Evolutionary conservation across 75 land plant species (phyloP), one percentile per base, ranked within the genome.

Genomic region (Azolla pinnata): DNA sequence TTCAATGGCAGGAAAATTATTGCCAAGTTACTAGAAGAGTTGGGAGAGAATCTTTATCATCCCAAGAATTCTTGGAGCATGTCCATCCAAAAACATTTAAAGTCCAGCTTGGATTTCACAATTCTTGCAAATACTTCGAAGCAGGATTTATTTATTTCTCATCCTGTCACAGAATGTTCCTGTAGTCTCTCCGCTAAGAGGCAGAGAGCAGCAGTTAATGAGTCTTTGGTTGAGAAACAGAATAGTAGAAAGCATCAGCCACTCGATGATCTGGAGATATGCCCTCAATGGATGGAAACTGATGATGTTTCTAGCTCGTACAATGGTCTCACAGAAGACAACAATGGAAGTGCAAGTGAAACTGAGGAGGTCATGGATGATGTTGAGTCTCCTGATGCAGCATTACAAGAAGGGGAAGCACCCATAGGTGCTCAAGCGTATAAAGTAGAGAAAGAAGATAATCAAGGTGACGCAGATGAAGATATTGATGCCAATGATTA

Each of bases 141-240:
- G 46, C 64, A 80, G 17, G 33, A 25, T 0, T 78, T 65, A 2
- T 89, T 89, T 45, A 62, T 89, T 2, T 75, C 90, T 25, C 82
- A 89, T 33, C 96, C 96, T 1, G 51, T 83, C 19, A 87, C 90
- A 23, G 87, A 89, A 65, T 89, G 96, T 57, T 73, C 66, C 3
- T 89, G 96, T 46, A 18, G 21, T 2, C 49, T 46, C 56, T 60
- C 51, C 62, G 65, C 49, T 1, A 47, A 62, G 8, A 46, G 32
- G 25, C 47, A 46, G 18, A 24, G 21, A 8, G 66, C 67, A 27
- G 26, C 9, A 17, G 2, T 49, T 1, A 68, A 54, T 10, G 32
- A 42, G 24, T 21, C 38, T 20, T 67, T 28, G 35, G 48, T 17
- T 9, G 40, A 17, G 0, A 33, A 47, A 25, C 60, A 63, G 8